phyloP scores from a whole-genome alignment of 108 stramenopile species.

The Nitzschia sp. region DNA sequence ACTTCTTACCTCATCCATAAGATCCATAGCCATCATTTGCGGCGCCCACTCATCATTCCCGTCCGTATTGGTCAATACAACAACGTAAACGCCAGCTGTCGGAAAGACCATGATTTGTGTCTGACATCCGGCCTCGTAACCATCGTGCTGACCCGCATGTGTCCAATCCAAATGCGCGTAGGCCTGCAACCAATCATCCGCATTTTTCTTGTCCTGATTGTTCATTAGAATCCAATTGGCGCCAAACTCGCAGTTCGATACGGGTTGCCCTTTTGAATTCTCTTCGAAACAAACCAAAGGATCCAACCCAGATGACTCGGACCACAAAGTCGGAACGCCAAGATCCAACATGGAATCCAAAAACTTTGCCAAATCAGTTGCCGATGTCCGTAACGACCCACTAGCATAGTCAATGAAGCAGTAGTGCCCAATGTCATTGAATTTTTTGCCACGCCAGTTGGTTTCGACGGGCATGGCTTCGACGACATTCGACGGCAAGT shows the following conservation, averaged over 20 bases:
- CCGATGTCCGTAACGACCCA: conserved; percentile 19
- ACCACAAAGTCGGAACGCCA: conserved; percentile 20
- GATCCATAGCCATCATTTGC: neutral
- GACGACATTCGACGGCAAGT: conserved; percentile 1
- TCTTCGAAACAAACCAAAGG: neutral
- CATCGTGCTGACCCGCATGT: conserved; percentile 20
- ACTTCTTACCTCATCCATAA: too few species aligned
- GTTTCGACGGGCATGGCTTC: conserved; percentile 15
- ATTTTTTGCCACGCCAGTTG: neutral
- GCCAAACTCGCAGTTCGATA: conserved; percentile 9
- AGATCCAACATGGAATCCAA: conserved; percentile 12
- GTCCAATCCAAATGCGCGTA: conserved; percentile 19
- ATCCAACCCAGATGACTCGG: neutral
- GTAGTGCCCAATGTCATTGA: conserved; percentile 21
- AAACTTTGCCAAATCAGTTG: conserved; percentile 14
- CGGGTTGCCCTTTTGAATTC: neutral
- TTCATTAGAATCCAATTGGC: conserved; percentile 5
- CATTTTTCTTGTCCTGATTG: neutral
- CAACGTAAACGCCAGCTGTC: conserved; percentile 16
- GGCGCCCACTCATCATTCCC: conserved; percentile 8
- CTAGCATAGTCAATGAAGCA: conserved; percentile 33
- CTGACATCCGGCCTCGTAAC: conserved; percentile 18
- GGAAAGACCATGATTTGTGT: conserved; percentile 26
- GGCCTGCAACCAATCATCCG: conserved; percentile 9
- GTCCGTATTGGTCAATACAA: conserved; percentile 22